Percentiles rank a stretch among this genome's conserved stretches.
phyloP scores from a whole-genome alignment of 148 eudicot species.

The Persicaria tinctoria region DNA sequence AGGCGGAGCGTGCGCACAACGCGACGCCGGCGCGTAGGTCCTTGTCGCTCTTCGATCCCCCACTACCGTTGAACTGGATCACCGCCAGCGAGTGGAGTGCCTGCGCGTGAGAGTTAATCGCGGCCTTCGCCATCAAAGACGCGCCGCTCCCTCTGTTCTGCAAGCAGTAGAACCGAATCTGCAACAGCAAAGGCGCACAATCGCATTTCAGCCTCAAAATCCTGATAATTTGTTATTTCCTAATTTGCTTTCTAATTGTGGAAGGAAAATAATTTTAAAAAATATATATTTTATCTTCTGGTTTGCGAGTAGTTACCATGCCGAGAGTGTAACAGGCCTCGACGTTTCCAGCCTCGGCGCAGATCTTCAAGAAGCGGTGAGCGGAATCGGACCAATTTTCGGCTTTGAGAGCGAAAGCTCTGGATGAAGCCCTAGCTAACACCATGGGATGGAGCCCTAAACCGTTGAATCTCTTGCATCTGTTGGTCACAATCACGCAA shows the following conservation, averaged over 20 bases:
- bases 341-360: constrained; percentile 29
- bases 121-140: constrained; percentile 36
- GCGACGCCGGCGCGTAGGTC: constrained; percentile 33
- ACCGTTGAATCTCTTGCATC: constrained; percentile 27
- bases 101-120: constrained; percentile 31
- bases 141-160: constrained; percentile 25
- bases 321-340: constrained; percentile 43
- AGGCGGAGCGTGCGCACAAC: constrained; percentile 34
- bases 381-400: constrained; percentile 34
- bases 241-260: no score
- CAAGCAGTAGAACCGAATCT: constrained; percentile 49
- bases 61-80: constrained; percentile 49
- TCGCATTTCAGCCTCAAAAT: no score
- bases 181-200: neutral
- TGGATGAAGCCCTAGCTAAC: constrained; percentile 48
- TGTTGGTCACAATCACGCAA: neutral
- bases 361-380: constrained; percentile 33
- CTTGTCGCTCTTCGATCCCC: constrained; percentile 22
- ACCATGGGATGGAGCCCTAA: constrained; percentile 52
- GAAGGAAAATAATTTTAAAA: neutral
- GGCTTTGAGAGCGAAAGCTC: constrained; percentile 26
- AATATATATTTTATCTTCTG: neutral
- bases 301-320: constrained; percentile 23
- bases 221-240: no score
- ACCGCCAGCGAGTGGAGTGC: constrained; percentile 37